These are phyloP conservation scores for Adansonia digitata DNA, from an alignment of 345 rosid genomes.

Conservation along the genomic window DNA sequence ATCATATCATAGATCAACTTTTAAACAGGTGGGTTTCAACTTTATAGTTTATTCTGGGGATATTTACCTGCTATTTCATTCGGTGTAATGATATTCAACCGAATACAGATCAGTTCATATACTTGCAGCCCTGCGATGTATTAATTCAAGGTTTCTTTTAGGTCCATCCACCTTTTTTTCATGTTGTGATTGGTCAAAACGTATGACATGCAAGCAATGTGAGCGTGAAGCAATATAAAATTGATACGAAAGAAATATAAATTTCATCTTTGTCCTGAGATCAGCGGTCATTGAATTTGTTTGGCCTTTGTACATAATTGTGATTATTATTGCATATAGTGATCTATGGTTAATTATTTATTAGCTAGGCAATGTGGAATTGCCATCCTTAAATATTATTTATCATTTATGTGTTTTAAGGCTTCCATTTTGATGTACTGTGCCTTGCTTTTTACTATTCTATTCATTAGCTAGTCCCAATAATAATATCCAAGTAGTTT, in stretches of 20 bases:
- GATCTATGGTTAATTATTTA: background rate
- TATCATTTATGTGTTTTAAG: background rate
- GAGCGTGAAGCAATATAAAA: background rate
- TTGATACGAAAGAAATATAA: background rate
- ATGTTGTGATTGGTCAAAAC: background rate
- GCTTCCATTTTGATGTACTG: background rate
- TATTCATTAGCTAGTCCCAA: background rate
- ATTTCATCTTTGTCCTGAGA: background rate
- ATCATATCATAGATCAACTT: conserved; percentile 63
- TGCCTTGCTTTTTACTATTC: background rate
- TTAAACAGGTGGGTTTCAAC: conserved; percentile 57
- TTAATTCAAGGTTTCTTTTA: background rate
- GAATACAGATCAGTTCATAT: background rate
- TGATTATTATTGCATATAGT: background rate
- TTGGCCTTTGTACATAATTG: background rate
- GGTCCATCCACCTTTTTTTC: background rate
- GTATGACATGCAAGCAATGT: background rate
- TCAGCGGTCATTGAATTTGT: background rate
- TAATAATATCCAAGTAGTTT: background rate
- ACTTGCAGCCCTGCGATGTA: background rate
- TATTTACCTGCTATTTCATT: background rate
- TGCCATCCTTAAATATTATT: background rate
- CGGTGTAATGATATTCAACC: background rate
- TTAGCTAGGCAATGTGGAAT: background rate
- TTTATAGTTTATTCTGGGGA: background rate